Evolutionary conservation across 345 rosid species (phyloP).

Genomic region (Acer campestre): DNA sequence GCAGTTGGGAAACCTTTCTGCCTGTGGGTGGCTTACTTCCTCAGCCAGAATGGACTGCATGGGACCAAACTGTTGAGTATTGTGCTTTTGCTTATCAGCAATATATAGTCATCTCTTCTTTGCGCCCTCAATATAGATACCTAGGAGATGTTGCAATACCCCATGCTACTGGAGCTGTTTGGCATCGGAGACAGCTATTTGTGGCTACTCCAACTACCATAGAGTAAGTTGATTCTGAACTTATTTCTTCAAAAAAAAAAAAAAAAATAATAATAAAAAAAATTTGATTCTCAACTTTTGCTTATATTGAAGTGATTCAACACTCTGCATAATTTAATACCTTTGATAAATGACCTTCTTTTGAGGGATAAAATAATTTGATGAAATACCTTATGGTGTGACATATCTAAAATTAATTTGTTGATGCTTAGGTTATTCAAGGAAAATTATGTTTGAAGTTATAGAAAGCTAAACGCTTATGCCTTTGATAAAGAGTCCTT

Average conservation of each 20-base stretch:
- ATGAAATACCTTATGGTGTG: background rate
- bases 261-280: too few relatives aligned
- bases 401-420: background rate
- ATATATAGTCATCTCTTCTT: conserved; percentile 85
- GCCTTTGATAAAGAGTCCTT: background rate
- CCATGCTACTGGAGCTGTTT: conserved; percentile 94
- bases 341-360: background rate
- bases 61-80: conserved; percentile 99
- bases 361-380: background rate
- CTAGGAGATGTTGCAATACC: conserved; percentile 97
- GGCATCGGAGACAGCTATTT: conserved; percentile 97
- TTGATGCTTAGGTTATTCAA: background rate
- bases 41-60: conserved; percentile 99
- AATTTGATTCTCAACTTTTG: conserved; percentile 31
- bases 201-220: conserved; percentile 97
- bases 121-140: conserved; percentile 95
- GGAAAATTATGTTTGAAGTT: conserved; percentile 5
- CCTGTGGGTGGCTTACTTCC: conserved; percentile 96
- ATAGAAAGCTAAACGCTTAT: background rate
- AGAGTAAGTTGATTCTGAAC: conserved; percentile 59
- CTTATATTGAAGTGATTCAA: background rate
- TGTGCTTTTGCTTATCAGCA: conserved; percentile 96
- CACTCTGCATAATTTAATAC: background rate
- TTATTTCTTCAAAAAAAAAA: conserved; percentile 28
- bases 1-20: conserved; percentile 98